Base-by-base conservation (phyloP, 352 stramenopile genomes). In the Globisporangium spinosum region DNA sequence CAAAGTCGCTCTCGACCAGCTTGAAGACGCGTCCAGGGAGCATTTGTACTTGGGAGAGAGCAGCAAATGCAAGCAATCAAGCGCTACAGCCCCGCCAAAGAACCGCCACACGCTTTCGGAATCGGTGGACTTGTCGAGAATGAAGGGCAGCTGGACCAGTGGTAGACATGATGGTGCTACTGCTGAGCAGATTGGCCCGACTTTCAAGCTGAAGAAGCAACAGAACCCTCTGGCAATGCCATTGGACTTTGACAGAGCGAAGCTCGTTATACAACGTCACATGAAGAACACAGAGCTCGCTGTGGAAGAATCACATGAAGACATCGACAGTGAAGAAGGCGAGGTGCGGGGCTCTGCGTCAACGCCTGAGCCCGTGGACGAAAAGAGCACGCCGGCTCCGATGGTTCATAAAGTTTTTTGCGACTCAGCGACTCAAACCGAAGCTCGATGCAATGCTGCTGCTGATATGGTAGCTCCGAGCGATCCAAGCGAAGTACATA, bases 141-240 rank as follows among this genome's bases (percentile, higher is more conserved):
- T 12, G 3, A 17, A 43, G 20, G 6, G 23, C 23, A 43, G 20
- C 17, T 51, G 53, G 23, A 12, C 5, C 27, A 22, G 15, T 49
- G 43, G 5, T 22, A 17, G 5, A 49, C 4, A 10, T 49, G 15
- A 22, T 22, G 15, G 34, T 22, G 3, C 10, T 40, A n/a, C 38
- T 59, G 34, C 13, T 20, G 22, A 13, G 29, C 32, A 17, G 10
- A 27, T 25, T n/a, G 35, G 56, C 56, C 32, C 17, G 29, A 47
- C 4, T 6, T 55, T 22, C 43, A 49, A 49, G 43, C 43, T 13
- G 13, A 43, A 29, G 20, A 62, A 49, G 56, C 15, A 4, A 6
- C 56, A 22, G 4, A 80, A 76, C 40, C 65, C 70, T 9, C 58
- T 87, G 13, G 67, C 67, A 23, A 70, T 76, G 56, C 87, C 77